Conservation (phyloP, 2,329 filamentous ascomycete species). For the Aspergillus costaricaensis region DNA sequence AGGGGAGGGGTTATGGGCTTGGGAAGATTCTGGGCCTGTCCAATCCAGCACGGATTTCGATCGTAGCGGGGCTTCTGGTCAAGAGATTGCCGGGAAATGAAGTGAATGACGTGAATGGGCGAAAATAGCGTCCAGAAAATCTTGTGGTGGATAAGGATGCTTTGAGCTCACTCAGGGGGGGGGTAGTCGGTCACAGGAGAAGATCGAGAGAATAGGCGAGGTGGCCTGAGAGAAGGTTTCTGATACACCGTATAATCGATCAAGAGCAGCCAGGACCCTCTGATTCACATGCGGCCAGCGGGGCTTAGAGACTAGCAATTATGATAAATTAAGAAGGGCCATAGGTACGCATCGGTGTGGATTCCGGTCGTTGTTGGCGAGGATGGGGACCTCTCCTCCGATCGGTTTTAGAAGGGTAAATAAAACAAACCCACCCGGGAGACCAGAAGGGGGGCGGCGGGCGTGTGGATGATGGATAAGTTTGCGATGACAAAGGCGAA, state of each 20-base stretch:
- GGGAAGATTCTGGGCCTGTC: constrained; percentile 19
- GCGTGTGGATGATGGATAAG: background rate
- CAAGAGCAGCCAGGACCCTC: constrained; percentile 15
- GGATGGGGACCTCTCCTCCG: background rate
- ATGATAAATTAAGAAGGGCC: constrained; percentile 15
- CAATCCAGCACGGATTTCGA: constrained; percentile 20
- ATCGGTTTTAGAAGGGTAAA: constrained; percentile 2
- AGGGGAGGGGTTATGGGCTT: constrained; percentile 8
- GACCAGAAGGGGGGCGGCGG: background rate
- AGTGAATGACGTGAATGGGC: constrained; percentile 12
- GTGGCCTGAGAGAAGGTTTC: constrained; percentile 19
- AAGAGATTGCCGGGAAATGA: constrained; percentile 16
- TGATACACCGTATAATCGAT: constrained; percentile 16
- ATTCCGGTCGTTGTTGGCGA: background rate
- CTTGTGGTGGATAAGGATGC: constrained; percentile 5
- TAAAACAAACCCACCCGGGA: constrained; percentile 4
- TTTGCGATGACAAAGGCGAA: constrained; percentile 6
- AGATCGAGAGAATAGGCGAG: constrained; percentile 16
- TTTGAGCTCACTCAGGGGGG: constrained; percentile 17
- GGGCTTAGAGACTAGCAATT: constrained; percentile 8
- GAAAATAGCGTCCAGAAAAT: constrained; percentile 1
- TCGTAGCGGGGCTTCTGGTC: constrained; percentile 17
- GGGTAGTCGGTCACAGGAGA: constrained; percentile 7
- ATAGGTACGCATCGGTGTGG: background rate
- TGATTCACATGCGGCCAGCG: constrained; percentile 21